Conservation (phyloP, 169 alveolate species). For the Plasmodium coatneyi region DNA sequence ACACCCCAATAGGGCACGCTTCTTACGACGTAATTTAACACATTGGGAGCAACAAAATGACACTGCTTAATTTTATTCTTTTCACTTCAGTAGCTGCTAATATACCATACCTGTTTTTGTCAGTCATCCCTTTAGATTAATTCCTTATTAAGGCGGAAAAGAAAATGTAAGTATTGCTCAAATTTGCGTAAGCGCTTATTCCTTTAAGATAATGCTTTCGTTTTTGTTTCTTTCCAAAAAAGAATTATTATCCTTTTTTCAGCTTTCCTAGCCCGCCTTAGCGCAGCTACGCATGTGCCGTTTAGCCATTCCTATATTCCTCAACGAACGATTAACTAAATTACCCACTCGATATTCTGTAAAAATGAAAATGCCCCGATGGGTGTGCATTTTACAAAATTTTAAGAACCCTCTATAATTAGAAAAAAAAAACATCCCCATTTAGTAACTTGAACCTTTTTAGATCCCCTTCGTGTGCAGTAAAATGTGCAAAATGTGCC, state of each 20-base stretch:
- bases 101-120: not conserved
- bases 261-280: not conserved
- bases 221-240: not conserved
- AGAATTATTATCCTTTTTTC: not conserved
- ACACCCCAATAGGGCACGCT: not conserved
- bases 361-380: not conserved
- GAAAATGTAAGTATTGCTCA: not conserved
- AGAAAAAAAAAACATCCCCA: not conserved
- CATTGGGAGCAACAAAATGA: not conserved
- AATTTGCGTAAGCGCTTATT: not conserved
- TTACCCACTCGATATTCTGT: not conserved
- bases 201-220: not conserved
- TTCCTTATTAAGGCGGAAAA: not conserved
- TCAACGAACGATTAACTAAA: not conserved
- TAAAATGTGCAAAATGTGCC: not conserved
- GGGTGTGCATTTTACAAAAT: not conserved
- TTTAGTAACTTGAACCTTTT: not conserved
- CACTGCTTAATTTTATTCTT: not conserved
- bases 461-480: not conserved
- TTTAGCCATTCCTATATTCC: not conserved
- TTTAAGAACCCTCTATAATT: not conserved
- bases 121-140: not conserved
- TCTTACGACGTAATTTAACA: not conserved
- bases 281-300: not conserved
- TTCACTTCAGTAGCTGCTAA: not conserved